Conservation (phyloP, 164 flowering plant species). For the Liquidambar formosana region DNA sequence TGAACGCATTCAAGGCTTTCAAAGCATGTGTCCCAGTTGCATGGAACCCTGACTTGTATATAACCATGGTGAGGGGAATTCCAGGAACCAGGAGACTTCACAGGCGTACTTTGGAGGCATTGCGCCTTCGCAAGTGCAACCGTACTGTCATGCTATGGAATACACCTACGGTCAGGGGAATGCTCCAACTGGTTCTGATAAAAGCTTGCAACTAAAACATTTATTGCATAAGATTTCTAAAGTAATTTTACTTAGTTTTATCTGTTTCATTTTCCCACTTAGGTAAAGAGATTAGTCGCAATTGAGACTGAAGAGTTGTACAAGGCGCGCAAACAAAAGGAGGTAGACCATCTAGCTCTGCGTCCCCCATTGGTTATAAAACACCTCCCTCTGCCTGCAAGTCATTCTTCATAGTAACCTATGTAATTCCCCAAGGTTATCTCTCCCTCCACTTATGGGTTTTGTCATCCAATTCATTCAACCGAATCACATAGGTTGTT, state of each 20-base stretch:
- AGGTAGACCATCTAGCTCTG: conserved; percentile 59
- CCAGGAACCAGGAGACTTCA: conserved; percentile 89
- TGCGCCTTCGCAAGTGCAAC: conserved; percentile 76
- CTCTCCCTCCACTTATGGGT: background rate
- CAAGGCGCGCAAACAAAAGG: conserved; percentile 69
- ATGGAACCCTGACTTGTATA: conserved; percentile 77
- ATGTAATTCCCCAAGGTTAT: conserved; percentile 11
- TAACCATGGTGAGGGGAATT: conserved; percentile 83
- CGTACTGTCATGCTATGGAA: conserved; percentile 85
- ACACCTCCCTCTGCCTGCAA: conserved; percentile 42
- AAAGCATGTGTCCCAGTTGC: conserved; percentile 75
- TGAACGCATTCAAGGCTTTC: conserved; percentile 87
- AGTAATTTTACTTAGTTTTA: background rate
- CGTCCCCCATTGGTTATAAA: conserved; percentile 74
- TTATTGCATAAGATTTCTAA: background rate
- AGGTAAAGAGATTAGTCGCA: conserved; percentile 92
- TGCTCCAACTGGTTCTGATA: conserved; percentile 79
- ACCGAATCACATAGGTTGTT: background rate
- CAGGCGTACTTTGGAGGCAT: conserved; percentile 79
- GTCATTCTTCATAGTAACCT: conserved; percentile 33
- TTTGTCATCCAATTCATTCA: background rate
- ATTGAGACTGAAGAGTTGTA: conserved; percentile 93
- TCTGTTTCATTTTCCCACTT: background rate
- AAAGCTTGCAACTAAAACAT: background rate
- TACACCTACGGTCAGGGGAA: conserved; percentile 90